Percentiles rank a stretch among this genome's conserved stretches.
These are phyloP conservation scores for Miscanthus sacchariflorus DNA, from an alignment of 202 grass and related monocot genomes.

Conservation along the genomic window DNA sequence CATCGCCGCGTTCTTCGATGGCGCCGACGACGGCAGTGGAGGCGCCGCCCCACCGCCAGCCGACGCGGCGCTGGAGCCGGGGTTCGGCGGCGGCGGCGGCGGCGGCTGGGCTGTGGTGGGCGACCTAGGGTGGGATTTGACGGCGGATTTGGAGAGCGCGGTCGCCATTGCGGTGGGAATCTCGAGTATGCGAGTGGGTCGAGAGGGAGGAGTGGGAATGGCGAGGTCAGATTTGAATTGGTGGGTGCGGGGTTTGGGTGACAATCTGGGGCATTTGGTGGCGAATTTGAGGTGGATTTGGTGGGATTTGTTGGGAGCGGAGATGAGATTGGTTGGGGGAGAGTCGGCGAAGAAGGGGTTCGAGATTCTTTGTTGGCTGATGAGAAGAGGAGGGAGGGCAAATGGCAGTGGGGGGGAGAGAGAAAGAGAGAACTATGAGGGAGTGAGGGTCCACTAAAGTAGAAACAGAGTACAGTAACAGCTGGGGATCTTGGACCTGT, in stretches of 20 bases:
- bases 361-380: constrained; percentile 46
- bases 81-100: constrained; percentile 7
- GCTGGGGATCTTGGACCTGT: background rate
- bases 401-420: background rate
- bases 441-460: constrained; percentile 40
- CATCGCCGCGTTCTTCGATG: constrained; percentile 84
- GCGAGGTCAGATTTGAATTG: constrained; percentile 62
- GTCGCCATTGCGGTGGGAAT: constrained; percentile 50
- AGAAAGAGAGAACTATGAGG: constrained; percentile 7
- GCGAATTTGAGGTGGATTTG: constrained; percentile 47
- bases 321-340: background rate
- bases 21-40: background rate
- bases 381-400: constrained; percentile 12
- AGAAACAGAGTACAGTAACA: background rate
- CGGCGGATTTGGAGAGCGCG: constrained; percentile 51
- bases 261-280: constrained; percentile 35
- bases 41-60: background rate
- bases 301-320: constrained; percentile 47
- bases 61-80: background rate
- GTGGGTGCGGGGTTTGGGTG: constrained; percentile 46
- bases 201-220: constrained; percentile 4
- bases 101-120: constrained; percentile 44
- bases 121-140: constrained; percentile 48
- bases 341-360: constrained; percentile 19
- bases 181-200: constrained; percentile 30